Evolutionary conservation across 495 filamentous ascomycete genomes (phyloP).

Genomic region (Lindgomyces ingoldianus): DNA sequence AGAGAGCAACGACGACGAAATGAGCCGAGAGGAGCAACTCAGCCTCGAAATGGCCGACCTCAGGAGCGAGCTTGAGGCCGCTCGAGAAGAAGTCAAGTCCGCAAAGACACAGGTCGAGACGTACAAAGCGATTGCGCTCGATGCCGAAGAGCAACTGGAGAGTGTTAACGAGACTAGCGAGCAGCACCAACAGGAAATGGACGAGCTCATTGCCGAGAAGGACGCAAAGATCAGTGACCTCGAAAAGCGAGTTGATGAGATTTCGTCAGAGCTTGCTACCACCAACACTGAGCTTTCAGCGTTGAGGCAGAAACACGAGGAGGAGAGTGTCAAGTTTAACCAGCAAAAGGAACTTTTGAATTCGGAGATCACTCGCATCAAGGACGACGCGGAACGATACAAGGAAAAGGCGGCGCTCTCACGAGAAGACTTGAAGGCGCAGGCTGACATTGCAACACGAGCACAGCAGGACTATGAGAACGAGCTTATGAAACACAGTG

Average conservation of each 20-base stretch:
- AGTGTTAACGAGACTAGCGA: conserved; percentile 78
- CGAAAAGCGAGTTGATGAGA: conserved; percentile 76
- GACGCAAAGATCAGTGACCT: conserved; percentile 74
- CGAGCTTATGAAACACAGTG: conserved; percentile 90
- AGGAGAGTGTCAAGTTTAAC: conserved; percentile 68
- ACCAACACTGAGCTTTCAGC: conserved; percentile 77
- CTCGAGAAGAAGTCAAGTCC: conserved; percentile 73
- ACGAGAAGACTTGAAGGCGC: conserved; percentile 86
- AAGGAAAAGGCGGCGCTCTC: conserved; percentile 74
- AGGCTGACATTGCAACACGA: conserved; percentile 88
- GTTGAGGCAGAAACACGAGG: conserved; percentile 73
- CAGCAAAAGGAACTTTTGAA: conserved; percentile 77
- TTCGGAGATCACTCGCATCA: conserved; percentile 74
- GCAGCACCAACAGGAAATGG: conserved; percentile 82
- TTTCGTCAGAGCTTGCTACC: conserved; percentile 73
- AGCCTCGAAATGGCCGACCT: conserved; percentile 79
- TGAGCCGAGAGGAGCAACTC: conserved; percentile 81
- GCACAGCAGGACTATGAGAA: conserved; percentile 94
- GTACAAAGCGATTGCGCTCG: conserved; percentile 85
- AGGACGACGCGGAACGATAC: conserved; percentile 81
- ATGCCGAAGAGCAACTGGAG: conserved; percentile 83
- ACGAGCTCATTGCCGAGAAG: conserved; percentile 69
- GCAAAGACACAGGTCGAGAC: conserved; percentile 77
- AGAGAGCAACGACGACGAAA: conserved; percentile 51
- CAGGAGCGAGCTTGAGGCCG: conserved; percentile 75